A percentile compares a stretch with the other conserved stretches of the same genome.
phyloP scores from a whole-genome alignment of 2,329 filamentous ascomycete genomes.

The Botryotinia convoluta region DNA sequence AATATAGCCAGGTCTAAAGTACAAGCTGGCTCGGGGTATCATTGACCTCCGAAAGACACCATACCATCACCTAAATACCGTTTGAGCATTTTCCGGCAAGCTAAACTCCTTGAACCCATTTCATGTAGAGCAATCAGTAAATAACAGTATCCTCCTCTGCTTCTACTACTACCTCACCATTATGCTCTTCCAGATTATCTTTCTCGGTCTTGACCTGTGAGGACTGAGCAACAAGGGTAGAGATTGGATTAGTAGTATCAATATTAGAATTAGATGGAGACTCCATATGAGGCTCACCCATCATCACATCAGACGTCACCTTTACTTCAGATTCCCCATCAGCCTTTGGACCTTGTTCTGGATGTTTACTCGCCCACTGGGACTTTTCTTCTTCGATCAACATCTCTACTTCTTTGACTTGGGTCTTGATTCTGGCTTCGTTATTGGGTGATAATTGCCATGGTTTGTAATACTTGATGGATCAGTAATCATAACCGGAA shows the following conservation, averaged over 20 bases:
- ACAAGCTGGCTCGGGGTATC: constrained; percentile 20
- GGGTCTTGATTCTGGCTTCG: constrained; percentile 66
- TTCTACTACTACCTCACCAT: constrained; percentile 75
- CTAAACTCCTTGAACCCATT: not conserved
- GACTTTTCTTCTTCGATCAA: constrained; percentile 62
- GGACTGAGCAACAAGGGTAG: constrained; percentile 34
- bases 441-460: constrained; percentile 72
- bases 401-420: constrained; percentile 64
- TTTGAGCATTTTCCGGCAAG: not conserved
- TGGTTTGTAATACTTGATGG: constrained; percentile 74
- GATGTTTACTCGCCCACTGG: constrained; percentile 55
- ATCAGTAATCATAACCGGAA: constrained; percentile 29
- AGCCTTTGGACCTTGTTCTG: constrained; percentile 35
- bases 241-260: constrained; percentile 42
- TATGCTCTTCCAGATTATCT: constrained; percentile 61
- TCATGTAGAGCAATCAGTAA: constrained; percentile 55
- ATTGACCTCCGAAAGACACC: constrained; percentile 5
- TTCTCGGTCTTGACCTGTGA: constrained; percentile 38
- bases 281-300: constrained; percentile 47
- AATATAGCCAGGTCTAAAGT: constrained; percentile 15
- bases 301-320: constrained; percentile 40
- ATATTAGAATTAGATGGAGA: constrained; percentile 39
- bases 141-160: constrained; percentile 89
- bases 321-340: constrained; percentile 33
- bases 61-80: not conserved